Conservation (phyloP, 1,139 yeast species). For the Lodderomyces oxycetoniae region DNA sequence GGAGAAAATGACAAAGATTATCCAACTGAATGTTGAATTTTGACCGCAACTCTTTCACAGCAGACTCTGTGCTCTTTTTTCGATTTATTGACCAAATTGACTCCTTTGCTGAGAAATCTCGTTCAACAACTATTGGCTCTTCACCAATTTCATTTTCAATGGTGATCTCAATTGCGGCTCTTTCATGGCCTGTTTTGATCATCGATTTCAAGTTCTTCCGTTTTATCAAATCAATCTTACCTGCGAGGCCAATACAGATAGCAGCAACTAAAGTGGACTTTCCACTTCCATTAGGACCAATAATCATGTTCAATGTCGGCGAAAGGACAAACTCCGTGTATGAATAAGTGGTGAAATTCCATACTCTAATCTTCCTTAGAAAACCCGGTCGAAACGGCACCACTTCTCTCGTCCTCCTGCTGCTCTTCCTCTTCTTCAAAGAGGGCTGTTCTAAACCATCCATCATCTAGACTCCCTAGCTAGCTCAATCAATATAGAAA, state of each 20-base stretch:
- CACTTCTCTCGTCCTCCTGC: constrained; percentile 5
- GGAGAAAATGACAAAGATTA: constrained; percentile 88
- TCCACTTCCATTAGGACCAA: constrained; percentile 98
- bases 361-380: constrained; percentile 58
- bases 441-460: no score
- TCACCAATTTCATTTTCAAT: constrained; percentile 42
- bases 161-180: constrained; percentile 60
- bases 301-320: constrained; percentile 84
- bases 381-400: constrained; percentile 51
- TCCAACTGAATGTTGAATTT: constrained; percentile 76
- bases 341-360: constrained; percentile 79
- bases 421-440: no score
- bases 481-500: no score
- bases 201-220: constrained; percentile 70
- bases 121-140: constrained; percentile 30
- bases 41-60: constrained; percentile 43
- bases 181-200: constrained; percentile 66
- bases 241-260: constrained; percentile 84
- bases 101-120: constrained; percentile 38
- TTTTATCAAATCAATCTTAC: constrained; percentile 74
- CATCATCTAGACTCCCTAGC: no score
- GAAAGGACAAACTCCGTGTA: constrained; percentile 74
- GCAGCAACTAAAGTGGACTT: constrained; percentile 94
- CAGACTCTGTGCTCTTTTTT: constrained; percentile 35
- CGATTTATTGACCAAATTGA: constrained; percentile 62